Evolutionary conservation across 2,329 filamentous ascomycete genomes (phyloP), one percentile per base, ranked within the genome.

Genomic region (Pseudogymnoascus sp.): DNA sequence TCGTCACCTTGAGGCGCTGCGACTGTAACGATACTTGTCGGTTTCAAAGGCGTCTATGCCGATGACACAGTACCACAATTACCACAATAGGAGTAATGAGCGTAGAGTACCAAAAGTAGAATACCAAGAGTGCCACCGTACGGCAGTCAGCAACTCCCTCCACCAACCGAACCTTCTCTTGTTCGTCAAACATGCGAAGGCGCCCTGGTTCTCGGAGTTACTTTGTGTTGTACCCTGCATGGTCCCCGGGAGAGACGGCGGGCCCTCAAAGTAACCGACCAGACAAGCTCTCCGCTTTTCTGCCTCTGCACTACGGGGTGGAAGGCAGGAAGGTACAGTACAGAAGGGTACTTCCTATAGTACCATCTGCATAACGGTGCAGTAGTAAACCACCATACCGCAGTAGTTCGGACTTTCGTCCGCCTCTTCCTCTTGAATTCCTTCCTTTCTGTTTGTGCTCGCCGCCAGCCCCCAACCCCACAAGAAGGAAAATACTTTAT

Each of bases 271-370:
- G 45, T 27, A 52, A 52, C 45, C 45, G 45, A 52, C 25, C 45
- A 31, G 42, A 52, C 45, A 52, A 52, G 45, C 45, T 52, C 45
- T 52, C 45, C 45, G 45, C 45, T 52, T 52, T 52, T 52, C 45
- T 52, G 45, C 27, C 27, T 52, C 45, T 52, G 45, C 45, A 27
- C 27, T 52, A 52, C n/a, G 27, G 45, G n/a, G 45, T n/a, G n/a
- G n/a, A n/a, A 15, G 12, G 45, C n/a, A n/a, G n/a, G n/a, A 52
- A 52, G 45, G 45, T 31, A 52, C 27, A 52, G 45, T 52, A 52
- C 42, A 31, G 42, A 52, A 52, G 42, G 42, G 25, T 52, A 52
- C 42, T 52, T 31, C 3, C 7, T 15, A 52, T 52, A 52, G 45
- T 31, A 5, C 40, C 13, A 3, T 5, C 21, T 45, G n/a, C 36